Conservation (phyloP, 2,329 filamentous ascomycete species). For the Hypoxylon sp. region DNA sequence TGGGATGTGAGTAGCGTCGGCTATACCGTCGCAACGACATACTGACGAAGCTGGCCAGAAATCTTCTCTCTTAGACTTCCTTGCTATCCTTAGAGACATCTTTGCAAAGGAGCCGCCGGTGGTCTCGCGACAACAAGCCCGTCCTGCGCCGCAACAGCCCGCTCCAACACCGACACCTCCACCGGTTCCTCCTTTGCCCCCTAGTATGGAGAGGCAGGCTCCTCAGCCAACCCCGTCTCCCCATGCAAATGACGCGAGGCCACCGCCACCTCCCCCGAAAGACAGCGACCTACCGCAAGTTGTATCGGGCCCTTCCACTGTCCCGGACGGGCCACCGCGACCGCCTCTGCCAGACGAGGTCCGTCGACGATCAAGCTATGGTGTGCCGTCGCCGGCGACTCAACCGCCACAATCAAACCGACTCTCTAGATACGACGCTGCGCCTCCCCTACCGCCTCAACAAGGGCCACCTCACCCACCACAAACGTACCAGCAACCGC, state of each 20-base stretch:
- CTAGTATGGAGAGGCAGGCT: slow-evolving; percentile 67
- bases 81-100: slow-evolving; percentile 84
- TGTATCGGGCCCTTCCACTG: slow-evolving; percentile 53
- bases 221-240: slow-evolving; percentile 54
- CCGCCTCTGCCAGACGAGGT: slow-evolving; percentile 55
- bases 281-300: slow-evolving; percentile 51
- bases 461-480: slow-evolving; percentile 47
- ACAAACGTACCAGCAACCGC: slow-evolving; percentile 48
- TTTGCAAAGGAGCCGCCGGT: slow-evolving; percentile 97
- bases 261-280: slow-evolving; percentile 70
- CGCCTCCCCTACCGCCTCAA: slow-evolving; percentile 52
- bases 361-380: slow-evolving; percentile 46
- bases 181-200: slow-evolving; percentile 78
- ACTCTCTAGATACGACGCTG: slow-evolving; percentile 53
- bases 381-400: slow-evolving; percentile 30
- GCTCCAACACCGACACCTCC: slow-evolving; percentile 66
- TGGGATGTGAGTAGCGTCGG: slow-evolving; percentile 79
- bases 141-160: slow-evolving; percentile 53
- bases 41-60: slow-evolving; percentile 67
- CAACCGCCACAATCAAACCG: slow-evolving; percentile 46
- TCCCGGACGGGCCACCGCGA: slow-evolving; percentile 49
- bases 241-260: slow-evolving; percentile 52
- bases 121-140: slow-evolving; percentile 75
- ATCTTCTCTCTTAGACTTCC: slow-evolving; percentile 85
- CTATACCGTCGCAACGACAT: neutral